A percentile compares a stretch with the other conserved stretches of the same genome.
These are phyloP conservation scores for Stephania cephalantha DNA, from an alignment of 164 flowering plant species.

Conservation along the genomic window DNA sequence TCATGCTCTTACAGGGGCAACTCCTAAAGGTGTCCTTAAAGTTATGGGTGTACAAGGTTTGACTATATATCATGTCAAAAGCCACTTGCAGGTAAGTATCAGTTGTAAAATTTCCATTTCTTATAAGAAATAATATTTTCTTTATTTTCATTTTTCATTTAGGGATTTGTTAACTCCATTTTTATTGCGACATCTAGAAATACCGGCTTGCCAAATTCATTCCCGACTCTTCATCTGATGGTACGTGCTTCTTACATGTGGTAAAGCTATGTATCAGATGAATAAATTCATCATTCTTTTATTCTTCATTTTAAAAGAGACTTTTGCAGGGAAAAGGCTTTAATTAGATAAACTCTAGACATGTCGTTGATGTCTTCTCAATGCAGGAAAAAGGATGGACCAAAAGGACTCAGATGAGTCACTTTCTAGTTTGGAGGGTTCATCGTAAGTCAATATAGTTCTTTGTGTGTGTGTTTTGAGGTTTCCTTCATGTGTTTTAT, in stretches of 20 bases:
- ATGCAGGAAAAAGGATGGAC: slow-evolving; percentile 59
- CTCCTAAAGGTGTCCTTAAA: slow-evolving; percentile 95
- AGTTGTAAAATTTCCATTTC: neutral
- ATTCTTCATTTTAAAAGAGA: neutral
- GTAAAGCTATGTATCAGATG: neutral
- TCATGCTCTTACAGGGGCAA: slow-evolving; percentile 55
- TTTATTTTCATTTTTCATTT: neutral
- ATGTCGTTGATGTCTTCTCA: too few species aligned
- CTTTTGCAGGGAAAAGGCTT: neutral
- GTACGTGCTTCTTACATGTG: slow-evolving; percentile 28
- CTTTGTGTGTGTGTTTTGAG: slow-evolving; percentile 4
- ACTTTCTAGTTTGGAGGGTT: slow-evolving; percentile 52
- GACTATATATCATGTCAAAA: slow-evolving; percentile 95
- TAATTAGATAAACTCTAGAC: neutral
- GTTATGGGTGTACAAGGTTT: slow-evolving; percentile 91
- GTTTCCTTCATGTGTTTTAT: too few species aligned
- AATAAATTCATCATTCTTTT: neutral
- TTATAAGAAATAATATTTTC: neutral
- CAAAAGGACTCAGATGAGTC: slow-evolving; percentile 70
- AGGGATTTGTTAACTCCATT: neutral
- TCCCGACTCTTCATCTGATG: slow-evolving; percentile 84
- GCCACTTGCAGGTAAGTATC: slow-evolving; percentile 79
- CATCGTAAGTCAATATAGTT: slow-evolving; percentile 64
- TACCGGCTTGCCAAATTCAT: slow-evolving; percentile 93
- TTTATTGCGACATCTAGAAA: slow-evolving; percentile 50